Percentiles rank a stretch among this genome's conserved stretches.
phyloP scores from a whole-genome alignment of 495 filamentous ascomycete species.

The Daldinia decipiens region DNA sequence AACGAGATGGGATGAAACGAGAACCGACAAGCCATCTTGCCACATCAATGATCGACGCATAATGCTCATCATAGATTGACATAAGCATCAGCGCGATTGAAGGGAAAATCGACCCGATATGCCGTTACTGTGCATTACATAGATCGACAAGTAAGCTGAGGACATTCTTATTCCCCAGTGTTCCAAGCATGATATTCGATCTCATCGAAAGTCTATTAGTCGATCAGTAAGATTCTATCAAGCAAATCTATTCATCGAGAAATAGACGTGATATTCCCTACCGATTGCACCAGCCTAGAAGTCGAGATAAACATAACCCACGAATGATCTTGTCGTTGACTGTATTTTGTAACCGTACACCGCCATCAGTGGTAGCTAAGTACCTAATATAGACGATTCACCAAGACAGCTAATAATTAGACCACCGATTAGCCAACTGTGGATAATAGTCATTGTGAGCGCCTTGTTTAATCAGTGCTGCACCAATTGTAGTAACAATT shows the following conservation, averaged over 20 bases:
- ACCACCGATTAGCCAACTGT: not conserved
- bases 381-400: too few species aligned
- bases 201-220: not conserved
- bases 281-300: not conserved
- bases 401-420: not conserved
- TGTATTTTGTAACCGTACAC: not conserved
- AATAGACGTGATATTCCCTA: not conserved
- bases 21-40: constrained; percentile 9
- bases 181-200: not conserved
- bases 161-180: not conserved
- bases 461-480: not conserved
- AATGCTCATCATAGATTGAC: constrained; percentile 22
- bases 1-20: constrained; percentile 38
- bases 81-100: not conserved
- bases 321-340: not conserved
- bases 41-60: constrained; percentile 25
- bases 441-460: not conserved
- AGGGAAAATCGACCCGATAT: constrained; percentile 34
- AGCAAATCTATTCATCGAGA: not conserved
- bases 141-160: constrained; percentile 13
- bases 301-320: not conserved
- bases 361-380: too few species aligned
- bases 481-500: not conserved
- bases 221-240: not conserved
- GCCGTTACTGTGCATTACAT: constrained; percentile 5